Evolutionary conservation across 23 red algal species (phyloP).

Genomic region (Cyanidioschyzon merolae): DNA sequence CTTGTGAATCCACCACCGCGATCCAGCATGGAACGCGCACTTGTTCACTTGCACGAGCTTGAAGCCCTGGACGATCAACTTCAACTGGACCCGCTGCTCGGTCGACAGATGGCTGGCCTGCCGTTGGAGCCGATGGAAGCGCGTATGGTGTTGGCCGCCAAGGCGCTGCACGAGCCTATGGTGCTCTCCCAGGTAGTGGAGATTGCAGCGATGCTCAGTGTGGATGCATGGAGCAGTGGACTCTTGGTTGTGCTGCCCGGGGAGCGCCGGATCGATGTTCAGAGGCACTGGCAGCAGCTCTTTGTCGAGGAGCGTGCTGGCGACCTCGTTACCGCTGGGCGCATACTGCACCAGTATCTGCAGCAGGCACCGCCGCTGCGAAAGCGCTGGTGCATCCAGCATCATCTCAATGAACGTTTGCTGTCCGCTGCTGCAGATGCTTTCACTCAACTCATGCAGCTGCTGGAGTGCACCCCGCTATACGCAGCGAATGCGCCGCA

Average conservation of each 20-base stretch:
- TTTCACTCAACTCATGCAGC: constrained; percentile 30
- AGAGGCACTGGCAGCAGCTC: constrained; percentile 33
- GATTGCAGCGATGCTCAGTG: constrained; percentile 51
- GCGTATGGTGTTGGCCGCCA: constrained; percentile 49
- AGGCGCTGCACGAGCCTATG: constrained; percentile 29
- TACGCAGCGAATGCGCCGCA: constrained; percentile 27
- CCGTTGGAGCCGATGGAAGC: constrained; percentile 59
- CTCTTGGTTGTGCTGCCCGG: constrained; percentile 35
- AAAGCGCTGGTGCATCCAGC: constrained; percentile 48
- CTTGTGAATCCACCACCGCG: constrained; percentile 32
- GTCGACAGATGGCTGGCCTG: constrained; percentile 51
- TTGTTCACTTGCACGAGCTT: constrained; percentile 57
- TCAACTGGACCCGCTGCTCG: constrained; percentile 28
- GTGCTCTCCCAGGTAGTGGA: constrained; percentile 30
- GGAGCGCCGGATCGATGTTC: constrained; percentile 27
- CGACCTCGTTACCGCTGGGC: constrained; percentile 49
- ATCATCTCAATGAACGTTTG: constrained; percentile 57
- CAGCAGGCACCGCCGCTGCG: constrained; percentile 15
- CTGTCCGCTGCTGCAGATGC: constrained; percentile 41
- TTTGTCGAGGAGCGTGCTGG: constrained; percentile 20
- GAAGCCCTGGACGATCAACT: constrained; percentile 56
- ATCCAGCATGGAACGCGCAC: constrained; percentile 22
- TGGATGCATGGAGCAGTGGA: constrained; percentile 26
- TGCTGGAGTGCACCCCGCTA: constrained; percentile 32
- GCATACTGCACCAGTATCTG: constrained; percentile 38